These are phyloP conservation scores for Cryomyces minteri DNA, from an alignment of 495 filamentous ascomycete genomes.

Conservation along the genomic window DNA sequence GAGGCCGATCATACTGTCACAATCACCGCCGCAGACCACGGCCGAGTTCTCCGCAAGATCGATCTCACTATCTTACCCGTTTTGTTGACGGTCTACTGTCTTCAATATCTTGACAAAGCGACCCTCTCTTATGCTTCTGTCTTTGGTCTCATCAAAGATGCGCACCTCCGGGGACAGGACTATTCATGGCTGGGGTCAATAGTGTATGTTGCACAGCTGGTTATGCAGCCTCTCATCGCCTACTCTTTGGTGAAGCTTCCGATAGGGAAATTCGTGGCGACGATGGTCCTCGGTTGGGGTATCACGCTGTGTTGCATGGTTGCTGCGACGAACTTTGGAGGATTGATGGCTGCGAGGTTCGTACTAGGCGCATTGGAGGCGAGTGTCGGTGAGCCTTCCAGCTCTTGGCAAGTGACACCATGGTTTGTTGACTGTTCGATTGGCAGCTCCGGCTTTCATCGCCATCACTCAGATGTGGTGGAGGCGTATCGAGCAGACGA, in stretches of 20 bases:
- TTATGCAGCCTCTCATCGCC: constrained; percentile 14
- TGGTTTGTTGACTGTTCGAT: constrained; percentile 3
- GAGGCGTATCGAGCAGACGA: constrained; percentile 37
- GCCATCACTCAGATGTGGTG: constrained; percentile 48
- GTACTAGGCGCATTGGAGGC: constrained; percentile 16
- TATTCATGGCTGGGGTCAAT: constrained; percentile 22
- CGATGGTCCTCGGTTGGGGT: constrained; percentile 16
- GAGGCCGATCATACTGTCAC: constrained; percentile 21
- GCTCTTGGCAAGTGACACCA: background rate
- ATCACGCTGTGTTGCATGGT: constrained; percentile 14
- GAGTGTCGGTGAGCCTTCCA: background rate
- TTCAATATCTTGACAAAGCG: constrained; percentile 36
- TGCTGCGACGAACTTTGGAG: constrained; percentile 18
- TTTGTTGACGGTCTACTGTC: constrained; percentile 31
- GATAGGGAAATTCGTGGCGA: constrained; percentile 17
- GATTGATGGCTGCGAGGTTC: constrained; percentile 24
- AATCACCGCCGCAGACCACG: constrained; percentile 24
- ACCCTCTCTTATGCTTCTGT: constrained; percentile 32
- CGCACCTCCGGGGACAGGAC: constrained; percentile 26
- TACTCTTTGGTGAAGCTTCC: constrained; percentile 30
- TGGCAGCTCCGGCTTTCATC: constrained; percentile 36
- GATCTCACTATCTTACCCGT: constrained; percentile 31
- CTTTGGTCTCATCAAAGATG: constrained; percentile 32
- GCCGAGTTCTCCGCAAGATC: constrained; percentile 18
- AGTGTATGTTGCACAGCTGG: constrained; percentile 16